Percentiles rank a stretch among this genome's conserved stretches.
These are phyloP conservation scores for Neonectria faginata DNA, from an alignment of 2,329 filamentous ascomycete species.

Conservation along the genomic window DNA sequence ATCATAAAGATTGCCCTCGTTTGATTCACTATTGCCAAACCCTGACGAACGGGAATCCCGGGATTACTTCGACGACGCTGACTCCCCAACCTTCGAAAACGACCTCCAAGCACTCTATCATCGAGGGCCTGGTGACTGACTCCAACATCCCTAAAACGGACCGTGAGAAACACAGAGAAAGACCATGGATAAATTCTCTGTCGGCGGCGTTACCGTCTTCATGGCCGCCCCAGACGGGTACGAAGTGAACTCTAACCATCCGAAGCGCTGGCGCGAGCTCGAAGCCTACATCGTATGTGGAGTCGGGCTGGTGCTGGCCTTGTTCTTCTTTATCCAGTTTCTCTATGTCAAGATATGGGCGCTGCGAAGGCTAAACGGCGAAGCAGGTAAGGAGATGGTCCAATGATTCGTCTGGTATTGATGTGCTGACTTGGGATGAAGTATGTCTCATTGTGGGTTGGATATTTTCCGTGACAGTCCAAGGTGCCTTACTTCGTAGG, in stretches of 20 bases:
- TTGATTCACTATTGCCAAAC: background rate
- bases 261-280: slow-evolving; percentile 39
- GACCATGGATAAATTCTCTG: slow-evolving; percentile 33
- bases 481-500: slow-evolving; percentile 34
- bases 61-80: background rate
- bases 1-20: background rate
- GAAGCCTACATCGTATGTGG: slow-evolving; percentile 36
- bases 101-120: background rate
- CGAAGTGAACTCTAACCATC: slow-evolving; percentile 50
- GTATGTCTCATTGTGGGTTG: slow-evolving; percentile 36
- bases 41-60: no score
- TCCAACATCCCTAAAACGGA: background rate
- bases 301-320: slow-evolving; percentile 36
- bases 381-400: slow-evolving; percentile 32
- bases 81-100: background rate
- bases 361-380: slow-evolving; percentile 35
- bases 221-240: slow-evolving; percentile 48
- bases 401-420: background rate
- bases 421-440: slow-evolving; percentile 18
- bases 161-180: background rate
- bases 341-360: slow-evolving; percentile 43
- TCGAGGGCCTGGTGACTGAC: background rate
- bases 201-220: slow-evolving; percentile 35
- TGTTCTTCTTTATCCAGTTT: slow-evolving; percentile 41
- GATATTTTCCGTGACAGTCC: slow-evolving; percentile 39